These are phyloP conservation scores for Bipolaris cookei DNA, from an alignment of 2,329 filamentous ascomycete genomes.

Conservation along the genomic window DNA sequence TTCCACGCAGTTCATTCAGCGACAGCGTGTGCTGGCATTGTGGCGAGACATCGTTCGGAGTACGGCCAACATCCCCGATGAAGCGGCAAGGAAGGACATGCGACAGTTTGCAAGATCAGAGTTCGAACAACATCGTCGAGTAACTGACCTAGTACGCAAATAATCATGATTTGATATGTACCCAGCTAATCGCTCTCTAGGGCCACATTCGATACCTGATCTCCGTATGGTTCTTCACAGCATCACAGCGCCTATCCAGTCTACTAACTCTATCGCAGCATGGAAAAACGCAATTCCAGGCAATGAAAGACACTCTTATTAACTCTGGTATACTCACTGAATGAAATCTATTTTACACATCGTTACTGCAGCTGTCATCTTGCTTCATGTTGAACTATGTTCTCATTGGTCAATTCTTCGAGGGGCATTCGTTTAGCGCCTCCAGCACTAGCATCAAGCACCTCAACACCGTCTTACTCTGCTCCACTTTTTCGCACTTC, in stretches of 20 bases:
- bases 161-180: no score
- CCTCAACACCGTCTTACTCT: slow-evolving; percentile 1
- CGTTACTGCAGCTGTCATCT: slow-evolving; percentile 4
- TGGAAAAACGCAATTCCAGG: slow-evolving; percentile 59
- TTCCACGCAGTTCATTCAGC: slow-evolving; percentile 56
- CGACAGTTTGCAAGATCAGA: slow-evolving; percentile 56
- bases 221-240: slow-evolving; percentile 44
- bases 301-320: slow-evolving; percentile 51
- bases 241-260: background rate
- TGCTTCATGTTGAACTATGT: background rate
- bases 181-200: slow-evolving; percentile 30
- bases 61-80: slow-evolving; percentile 43
- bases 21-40: slow-evolving; percentile 54
- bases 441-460: slow-evolving; percentile 7
- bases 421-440: slow-evolving; percentile 25
- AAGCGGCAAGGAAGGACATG: slow-evolving; percentile 51
- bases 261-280: slow-evolving; percentile 36
- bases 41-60: slow-evolving; percentile 57
- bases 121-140: slow-evolving; percentile 55
- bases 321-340: slow-evolving; percentile 42
- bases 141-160: slow-evolving; percentile 54
- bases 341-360: slow-evolving; percentile 15
- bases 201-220: slow-evolving; percentile 58
- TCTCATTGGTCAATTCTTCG: slow-evolving; percentile 20
- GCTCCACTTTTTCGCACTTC: background rate